These are phyloP conservation scores for Picea abies DNA, from an alignment of 83 land plant genomes.

Conservation along the genomic window DNA sequence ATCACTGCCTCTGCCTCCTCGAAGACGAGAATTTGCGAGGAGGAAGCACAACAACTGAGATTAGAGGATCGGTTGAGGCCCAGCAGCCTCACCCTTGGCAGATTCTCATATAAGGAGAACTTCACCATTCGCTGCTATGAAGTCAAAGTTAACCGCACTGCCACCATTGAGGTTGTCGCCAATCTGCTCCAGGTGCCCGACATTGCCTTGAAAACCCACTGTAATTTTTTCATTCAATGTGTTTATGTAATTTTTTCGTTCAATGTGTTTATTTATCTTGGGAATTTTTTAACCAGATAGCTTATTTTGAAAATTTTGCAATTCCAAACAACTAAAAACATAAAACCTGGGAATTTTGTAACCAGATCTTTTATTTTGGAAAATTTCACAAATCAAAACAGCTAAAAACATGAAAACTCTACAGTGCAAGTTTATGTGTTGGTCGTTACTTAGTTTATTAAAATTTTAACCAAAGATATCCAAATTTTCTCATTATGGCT, in stretches of 20 bases:
- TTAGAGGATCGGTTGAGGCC: conserved; percentile 50
- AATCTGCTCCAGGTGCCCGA: conserved; percentile 83
- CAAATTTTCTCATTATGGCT: not conserved
- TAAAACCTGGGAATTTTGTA: not conserved
- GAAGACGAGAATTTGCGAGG: too few species aligned
- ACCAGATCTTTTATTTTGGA: not conserved
- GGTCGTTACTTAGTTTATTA: not conserved
- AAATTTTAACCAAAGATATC: not conserved
- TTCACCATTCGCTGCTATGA: conserved; percentile 63
- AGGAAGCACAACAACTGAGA: too few species aligned
- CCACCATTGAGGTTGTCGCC: conserved; percentile 88
- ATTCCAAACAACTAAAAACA: not conserved
- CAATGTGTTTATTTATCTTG: not conserved
- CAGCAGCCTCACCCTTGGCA: conserved; percentile 54
- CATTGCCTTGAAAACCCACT: too few species aligned
- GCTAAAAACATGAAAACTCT: too few species aligned
- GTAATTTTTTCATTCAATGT: not conserved
- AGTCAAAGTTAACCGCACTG: conserved; percentile 80
- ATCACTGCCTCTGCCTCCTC: too few species aligned
- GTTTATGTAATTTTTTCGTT: not conserved
- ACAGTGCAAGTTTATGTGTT: not conserved
- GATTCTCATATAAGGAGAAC: conserved; percentile 39
- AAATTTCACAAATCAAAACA: not conserved
- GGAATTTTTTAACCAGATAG: not conserved
- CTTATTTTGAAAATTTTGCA: not conserved